Evolutionary conservation across 1,284 basidiomycete species (phyloP), one percentile per base, ranked within the genome.

Genomic region (Tilletia walkeri): DNA sequence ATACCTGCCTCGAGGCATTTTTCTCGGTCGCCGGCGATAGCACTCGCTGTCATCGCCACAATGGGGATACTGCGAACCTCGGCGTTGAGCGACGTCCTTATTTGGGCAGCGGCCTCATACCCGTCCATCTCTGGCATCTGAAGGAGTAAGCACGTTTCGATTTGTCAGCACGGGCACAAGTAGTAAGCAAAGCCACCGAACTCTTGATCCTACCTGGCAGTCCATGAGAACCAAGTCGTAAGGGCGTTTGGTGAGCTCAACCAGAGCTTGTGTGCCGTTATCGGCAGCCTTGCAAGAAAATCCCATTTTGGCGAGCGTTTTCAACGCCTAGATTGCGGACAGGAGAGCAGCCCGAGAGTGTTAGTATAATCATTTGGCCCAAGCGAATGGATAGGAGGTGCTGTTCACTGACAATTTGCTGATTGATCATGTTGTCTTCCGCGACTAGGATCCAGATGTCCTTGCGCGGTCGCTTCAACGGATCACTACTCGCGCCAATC

Each of bases 391-490:
- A 30, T 30, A 30, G 24, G 24, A 30, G 24, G 24, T 30, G 24
- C 24, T 30, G 24, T 30, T 30, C 10, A 48, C 47, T 48, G 12
- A 48, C 50, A 49, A 82, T 81, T 71, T 80, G 78, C 9, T 77
- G 77, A 50, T 81, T 81, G 72, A 82, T 77, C 18, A 77, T 69
- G 45, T 82, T 82, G 71, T 82, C 80, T 66, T 82, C 80, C 3
- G 80, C 80, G 6, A 82, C 73, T 39, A 82, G 70, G 56, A 82
- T 82, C 75, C 76, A 81, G 63, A 80, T 78, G 61, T 82, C 78
- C 65, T 81, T 78, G 56, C 77, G 69, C 30, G 76, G 72, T 47
- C 78, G 70, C 66, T 74, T 70, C 67, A 79, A 53, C 0, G 78
- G 73, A 47, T 75, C 76, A 50, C 73, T 73, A 70, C 74, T 76